Percentiles rank a stretch among this genome's conserved stretches.
Conservation (phyloP, 106 monocot genomes). For the Apostasia ramifera region DNA sequence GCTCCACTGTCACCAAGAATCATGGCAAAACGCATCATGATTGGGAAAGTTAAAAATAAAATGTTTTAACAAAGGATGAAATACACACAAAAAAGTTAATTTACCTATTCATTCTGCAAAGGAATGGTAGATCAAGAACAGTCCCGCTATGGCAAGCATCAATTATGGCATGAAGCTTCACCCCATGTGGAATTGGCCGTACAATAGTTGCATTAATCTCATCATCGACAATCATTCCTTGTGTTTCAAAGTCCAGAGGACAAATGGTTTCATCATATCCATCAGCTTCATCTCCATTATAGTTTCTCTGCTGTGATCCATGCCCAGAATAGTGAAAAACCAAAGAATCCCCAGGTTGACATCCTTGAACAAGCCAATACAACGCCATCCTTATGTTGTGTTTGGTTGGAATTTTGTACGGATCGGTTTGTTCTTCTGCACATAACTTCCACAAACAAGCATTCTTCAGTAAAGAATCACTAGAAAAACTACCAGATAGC, state of each 20-base stretch:
- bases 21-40: too few relatives aligned
- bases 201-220: conserved; percentile 90
- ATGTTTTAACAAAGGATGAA: neutral
- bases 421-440: conserved; percentile 89
- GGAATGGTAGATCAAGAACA: conserved; percentile 82
- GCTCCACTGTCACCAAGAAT: too few relatives aligned
- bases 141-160: conserved; percentile 96
- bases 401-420: conserved; percentile 68
- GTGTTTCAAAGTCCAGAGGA: conserved; percentile 77
- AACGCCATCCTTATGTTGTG: conserved; percentile 87
- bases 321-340: conserved; percentile 94
- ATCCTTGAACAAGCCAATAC: conserved; percentile 86
- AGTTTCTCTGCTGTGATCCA: conserved; percentile 67
- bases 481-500: neutral
- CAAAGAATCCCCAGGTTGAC: conserved; percentile 83
- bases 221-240: conserved; percentile 96
- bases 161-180: conserved; percentile 85
- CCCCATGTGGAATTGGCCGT: conserved; percentile 76
- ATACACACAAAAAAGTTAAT: neutral
- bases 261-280: conserved; percentile 89
- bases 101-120: conserved; percentile 87
- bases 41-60: too few relatives aligned
- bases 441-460: conserved; percentile 15
- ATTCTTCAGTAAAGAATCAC: neutral
- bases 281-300: conserved; percentile 75